Evolutionary conservation across 192 early-diverging fungal species (phyloP).

Genomic region (Coemansia sp.): DNA sequence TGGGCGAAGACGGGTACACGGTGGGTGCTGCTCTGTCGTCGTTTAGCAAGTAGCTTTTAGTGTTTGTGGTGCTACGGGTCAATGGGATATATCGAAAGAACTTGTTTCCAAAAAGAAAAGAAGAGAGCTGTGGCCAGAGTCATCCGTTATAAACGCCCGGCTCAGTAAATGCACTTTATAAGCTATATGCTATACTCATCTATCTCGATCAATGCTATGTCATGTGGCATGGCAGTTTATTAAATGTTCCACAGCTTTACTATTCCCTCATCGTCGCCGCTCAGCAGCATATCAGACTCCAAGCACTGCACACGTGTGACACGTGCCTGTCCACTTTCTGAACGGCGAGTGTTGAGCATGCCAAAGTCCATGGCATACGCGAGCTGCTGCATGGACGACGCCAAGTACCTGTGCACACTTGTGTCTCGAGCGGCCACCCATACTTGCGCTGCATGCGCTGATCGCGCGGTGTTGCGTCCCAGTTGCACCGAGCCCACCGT

Average conservation of each 20-base stretch:
- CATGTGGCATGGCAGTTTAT: not conserved
- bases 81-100: too few relatives aligned
- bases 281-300: constrained; percentile 47
- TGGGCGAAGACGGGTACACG: constrained; percentile 45
- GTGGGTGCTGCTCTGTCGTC: constrained; percentile 37
- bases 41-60: constrained; percentile 14
- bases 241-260: constrained; percentile 63
- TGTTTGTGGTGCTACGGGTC: too few relatives aligned
- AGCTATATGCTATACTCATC: too few relatives aligned
- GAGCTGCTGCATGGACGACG: constrained; percentile 61
- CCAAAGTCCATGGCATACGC: constrained; percentile 55
- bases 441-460: constrained; percentile 58
- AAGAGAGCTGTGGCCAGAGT: too few relatives aligned
- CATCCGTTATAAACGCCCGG: too few relatives aligned
- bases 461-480: constrained; percentile 17
- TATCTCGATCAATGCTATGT: too few relatives aligned
- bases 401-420: constrained; percentile 59
- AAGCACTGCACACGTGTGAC: constrained; percentile 14
- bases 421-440: constrained; percentile 55
- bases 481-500: constrained; percentile 49
- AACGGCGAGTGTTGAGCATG: constrained; percentile 21
- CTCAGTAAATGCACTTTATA: too few relatives aligned
- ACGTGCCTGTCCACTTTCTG: too few relatives aligned
- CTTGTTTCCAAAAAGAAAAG: too few relatives aligned
- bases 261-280: constrained; percentile 63